Base-by-base conservation (phyloP, 2,329 filamentous ascomycete species). In the Diplodia seriata region DNA sequence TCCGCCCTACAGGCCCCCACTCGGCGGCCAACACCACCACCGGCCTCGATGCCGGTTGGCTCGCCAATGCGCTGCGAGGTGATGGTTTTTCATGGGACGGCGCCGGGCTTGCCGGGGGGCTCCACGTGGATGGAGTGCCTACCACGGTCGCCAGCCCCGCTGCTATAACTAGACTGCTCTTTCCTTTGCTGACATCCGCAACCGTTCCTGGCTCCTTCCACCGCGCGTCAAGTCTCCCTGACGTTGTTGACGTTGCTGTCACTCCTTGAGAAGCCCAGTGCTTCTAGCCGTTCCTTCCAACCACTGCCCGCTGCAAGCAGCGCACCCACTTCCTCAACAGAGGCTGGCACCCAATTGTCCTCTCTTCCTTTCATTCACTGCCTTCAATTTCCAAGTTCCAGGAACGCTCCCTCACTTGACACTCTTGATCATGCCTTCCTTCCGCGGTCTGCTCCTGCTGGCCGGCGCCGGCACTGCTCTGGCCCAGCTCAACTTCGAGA, bases 401-500 rank as follows among this genome's bases (percentile, higher is more conserved):
- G 1, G 40, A 47, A 49, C 56, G 43, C 36, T 26, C 26, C 20
- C 43, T 38, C 31, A 20, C 33, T n/a, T 14, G 20, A n/a, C 54
- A 38, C 51, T 36, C 14, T 29, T 20, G 18, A 63, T 9, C 38
- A 63, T 63, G 59, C 31, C 15, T 51, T 26, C 47, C 12, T 9
- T 29, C 14, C 23, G 26, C 6, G 11, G 47, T 38, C 26, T 63
- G 12, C 11, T 38, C 26, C 26, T 63, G 47, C 59, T 63, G 47
- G 59, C 59, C 20, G 51, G 14, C 12, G 59, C 59, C 47, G 47
- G 47, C 59, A 38, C n/a, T 51, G 31, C 47, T 38, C 9, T 63
- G 47, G 59, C 59, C n/a, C 43, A 38, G 20, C 43, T 67, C 26
- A 26, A 40, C 64, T 59, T 67, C 26, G 26, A 59, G 20, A 67